Evolutionary conservation across 495 filamentous ascomycete species (phyloP).

Genomic region (Thozetella sp.): DNA sequence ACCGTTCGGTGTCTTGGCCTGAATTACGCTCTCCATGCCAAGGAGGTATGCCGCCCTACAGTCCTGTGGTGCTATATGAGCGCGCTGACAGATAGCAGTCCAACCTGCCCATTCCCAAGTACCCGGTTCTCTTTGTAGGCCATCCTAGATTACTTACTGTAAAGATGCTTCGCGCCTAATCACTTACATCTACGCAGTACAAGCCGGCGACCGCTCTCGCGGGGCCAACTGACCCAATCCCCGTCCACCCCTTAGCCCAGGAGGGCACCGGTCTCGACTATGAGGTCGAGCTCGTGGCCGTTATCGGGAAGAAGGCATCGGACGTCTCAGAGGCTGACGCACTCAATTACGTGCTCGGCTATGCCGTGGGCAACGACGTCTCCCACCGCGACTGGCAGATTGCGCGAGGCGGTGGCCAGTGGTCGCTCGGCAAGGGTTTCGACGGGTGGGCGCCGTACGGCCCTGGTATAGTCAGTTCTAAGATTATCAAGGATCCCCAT

Average conservation of each 20-base stretch:
- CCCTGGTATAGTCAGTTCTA: slow-evolving; percentile 72
- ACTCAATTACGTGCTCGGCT: slow-evolving; percentile 77
- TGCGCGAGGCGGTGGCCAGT: slow-evolving; percentile 77
- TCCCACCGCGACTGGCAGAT: slow-evolving; percentile 86
- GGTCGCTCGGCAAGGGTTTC: slow-evolving; percentile 81
- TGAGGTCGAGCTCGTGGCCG: slow-evolving; percentile 79
- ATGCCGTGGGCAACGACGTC: slow-evolving; percentile 81
- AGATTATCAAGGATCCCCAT: slow-evolving; percentile 72
- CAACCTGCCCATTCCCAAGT: slow-evolving; percentile 73
- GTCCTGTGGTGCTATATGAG: not conserved
- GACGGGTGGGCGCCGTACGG: slow-evolving; percentile 90
- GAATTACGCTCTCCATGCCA: slow-evolving; percentile 82
- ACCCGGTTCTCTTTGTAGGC: slow-evolving; percentile 73
- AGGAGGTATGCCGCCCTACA: slow-evolving; percentile 53
- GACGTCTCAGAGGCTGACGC: slow-evolving; percentile 70
- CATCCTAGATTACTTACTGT: not conserved
- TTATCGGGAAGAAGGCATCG: slow-evolving; percentile 73
- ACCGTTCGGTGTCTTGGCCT: slow-evolving; percentile 81
- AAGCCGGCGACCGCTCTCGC: slow-evolving; percentile 76
- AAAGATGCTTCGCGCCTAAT: not conserved
- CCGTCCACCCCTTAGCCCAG: slow-evolving; percentile 59
- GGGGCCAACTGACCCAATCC: slow-evolving; percentile 72
- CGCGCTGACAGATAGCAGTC: slow-evolving; percentile 36
- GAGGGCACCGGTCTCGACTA: slow-evolving; percentile 71
- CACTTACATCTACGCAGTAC: slow-evolving; percentile 43